Evolutionary conservation across 2,329 filamentous ascomycete species (phyloP), one percentile per base, ranked within the genome.

Genomic region (Scopulariopsis brevicaulis): DNA sequence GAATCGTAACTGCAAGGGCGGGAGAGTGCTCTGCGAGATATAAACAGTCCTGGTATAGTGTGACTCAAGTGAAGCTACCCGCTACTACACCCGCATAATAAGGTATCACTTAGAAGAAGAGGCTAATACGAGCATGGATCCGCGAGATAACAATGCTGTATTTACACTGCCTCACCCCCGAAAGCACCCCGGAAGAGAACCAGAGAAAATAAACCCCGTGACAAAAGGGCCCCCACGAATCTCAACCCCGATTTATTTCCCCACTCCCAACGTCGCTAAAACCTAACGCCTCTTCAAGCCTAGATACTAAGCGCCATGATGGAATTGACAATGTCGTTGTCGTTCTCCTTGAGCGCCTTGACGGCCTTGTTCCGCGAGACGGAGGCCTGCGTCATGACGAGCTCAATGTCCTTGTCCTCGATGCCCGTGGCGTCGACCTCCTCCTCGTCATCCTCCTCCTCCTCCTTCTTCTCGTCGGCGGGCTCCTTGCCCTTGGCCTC

Each of bases 301-400:
- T 79, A 92, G 81, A 90, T 86, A 80, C 88, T 91, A 74, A 99
- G 79, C 66, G 93, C 92, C 94, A 99, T 99, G 80, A 99, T 99
- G 68, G 94, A 96, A 83, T 99, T 99, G 81, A 99, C 94, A 79
- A 99, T 99, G 73, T 99, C 94, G 71, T 97, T 96, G 79, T 97
- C 93, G 73, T 99, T 99, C 81, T 97, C 94, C 81, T 91, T 92
- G 71, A 99, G 83, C 59, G 95, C 94, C 80, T 97, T 99, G 80
- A 99, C 85, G 62, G 94, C 94, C 85, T 97, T 97, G 80, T 96
- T 96, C 75, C 94, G 85, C 67, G 90, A 96, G 68, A 99, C 95
- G 69, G 81, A 94, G 68, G 94, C 94, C 78, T 99, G 93, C 67
- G 89, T 90, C 90, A 97, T 96, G 75, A 99, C 94, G 60, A 99